Conservation (phyloP, 768 basidiomycete genomes). For the Lactarius evosmus region DNA sequence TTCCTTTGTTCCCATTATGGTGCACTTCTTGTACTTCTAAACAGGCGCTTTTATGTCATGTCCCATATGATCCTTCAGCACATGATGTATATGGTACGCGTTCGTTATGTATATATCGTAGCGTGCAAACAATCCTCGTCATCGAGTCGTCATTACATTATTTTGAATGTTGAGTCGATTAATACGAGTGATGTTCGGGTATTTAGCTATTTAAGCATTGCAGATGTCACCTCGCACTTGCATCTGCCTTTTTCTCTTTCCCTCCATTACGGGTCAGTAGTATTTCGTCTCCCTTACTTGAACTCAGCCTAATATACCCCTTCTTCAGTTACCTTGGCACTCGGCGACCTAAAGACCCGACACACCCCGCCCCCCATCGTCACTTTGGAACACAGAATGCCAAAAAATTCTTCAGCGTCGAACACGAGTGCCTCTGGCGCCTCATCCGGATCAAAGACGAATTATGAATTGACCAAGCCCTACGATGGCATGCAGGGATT, state of each 20-base stretch:
- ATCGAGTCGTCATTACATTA: background rate
- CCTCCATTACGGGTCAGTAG: background rate
- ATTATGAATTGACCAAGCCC: slow-evolving; percentile 7
- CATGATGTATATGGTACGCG: background rate
- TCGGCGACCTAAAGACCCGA: background rate
- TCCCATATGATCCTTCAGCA: too few species aligned
- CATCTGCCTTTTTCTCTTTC: background rate
- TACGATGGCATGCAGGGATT: slow-evolving; percentile 28
- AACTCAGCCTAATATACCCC: background rate
- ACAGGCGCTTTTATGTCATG: too few species aligned
- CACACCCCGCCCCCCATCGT: too few species aligned
- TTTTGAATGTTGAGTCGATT: background rate
- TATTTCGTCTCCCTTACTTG: background rate
- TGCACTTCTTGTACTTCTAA: background rate
- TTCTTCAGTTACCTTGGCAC: background rate
- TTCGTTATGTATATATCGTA: background rate
- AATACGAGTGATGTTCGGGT: background rate
- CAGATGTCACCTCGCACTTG: background rate
- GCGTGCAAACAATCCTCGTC: background rate
- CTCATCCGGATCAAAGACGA: background rate
- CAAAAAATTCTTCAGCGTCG: background rate
- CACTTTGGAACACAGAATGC: background rate
- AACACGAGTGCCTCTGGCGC: background rate
- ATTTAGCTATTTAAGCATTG: background rate
- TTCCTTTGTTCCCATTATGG: background rate